These are phyloP conservation scores for Metschnikowia continentalis DNA, from an alignment of 805 yeast genomes.

Conservation along the genomic window DNA sequence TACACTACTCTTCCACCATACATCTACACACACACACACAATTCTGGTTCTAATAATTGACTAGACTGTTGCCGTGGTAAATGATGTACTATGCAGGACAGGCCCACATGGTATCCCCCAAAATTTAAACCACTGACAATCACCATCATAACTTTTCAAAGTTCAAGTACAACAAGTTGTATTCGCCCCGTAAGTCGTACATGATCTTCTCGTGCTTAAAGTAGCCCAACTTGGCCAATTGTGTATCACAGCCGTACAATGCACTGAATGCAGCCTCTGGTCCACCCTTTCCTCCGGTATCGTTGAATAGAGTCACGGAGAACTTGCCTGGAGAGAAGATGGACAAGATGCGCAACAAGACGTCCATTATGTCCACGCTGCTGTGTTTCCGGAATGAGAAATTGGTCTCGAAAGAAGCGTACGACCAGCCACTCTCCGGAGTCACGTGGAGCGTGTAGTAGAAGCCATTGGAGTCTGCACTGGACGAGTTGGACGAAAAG, in stretches of 20 bases:
- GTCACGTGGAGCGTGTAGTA: constrained; percentile 88
- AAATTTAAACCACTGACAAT: constrained; percentile 6
- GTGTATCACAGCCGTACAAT: constrained; percentile 12
- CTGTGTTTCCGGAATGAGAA: constrained; percentile 46
- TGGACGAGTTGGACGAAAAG: constrained; percentile 80
- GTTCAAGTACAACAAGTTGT: constrained; percentile 67
- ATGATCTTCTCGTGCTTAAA: constrained; percentile 60
- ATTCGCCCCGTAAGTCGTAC: constrained; percentile 67
- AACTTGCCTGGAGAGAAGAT: constrained; percentile 76
- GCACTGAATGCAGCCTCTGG: neutral
- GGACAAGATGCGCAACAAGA: constrained; percentile 54
- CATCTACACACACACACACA: too few species aligned
- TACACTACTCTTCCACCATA: too few species aligned
- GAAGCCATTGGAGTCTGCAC: constrained; percentile 44
- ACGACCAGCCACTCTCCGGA: constrained; percentile 91
- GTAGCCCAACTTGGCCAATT: constrained; percentile 43
- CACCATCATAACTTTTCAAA: constrained; percentile 39
- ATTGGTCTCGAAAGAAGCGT: constrained; percentile 93
- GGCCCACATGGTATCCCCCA: constrained; percentile 15
- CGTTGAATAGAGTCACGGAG: constrained; percentile 43
- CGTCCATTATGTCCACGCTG: constrained; percentile 45
- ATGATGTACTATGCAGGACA: neutral
- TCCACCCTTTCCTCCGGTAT: constrained; percentile 8
- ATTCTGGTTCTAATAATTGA: neutral
- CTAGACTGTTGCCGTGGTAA: neutral